Evolutionary conservation across 768 basidiomycete species (phyloP), one percentile per base, ranked within the genome.

Genomic region (Pleurotus salmoneostramineus): DNA sequence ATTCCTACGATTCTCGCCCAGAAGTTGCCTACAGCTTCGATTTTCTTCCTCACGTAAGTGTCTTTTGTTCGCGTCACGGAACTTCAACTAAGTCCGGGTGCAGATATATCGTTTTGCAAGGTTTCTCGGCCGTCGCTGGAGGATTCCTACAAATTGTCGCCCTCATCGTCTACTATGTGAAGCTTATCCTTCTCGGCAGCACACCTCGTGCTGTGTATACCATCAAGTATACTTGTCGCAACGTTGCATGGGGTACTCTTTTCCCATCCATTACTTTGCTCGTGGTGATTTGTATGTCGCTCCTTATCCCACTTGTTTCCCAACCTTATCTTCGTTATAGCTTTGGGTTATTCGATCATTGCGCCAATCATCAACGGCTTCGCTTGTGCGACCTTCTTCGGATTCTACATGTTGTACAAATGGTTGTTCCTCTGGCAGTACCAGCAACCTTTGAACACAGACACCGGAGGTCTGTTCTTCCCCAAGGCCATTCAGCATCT

Each of bases 401-500:
- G 88, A 45, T 91, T 93, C 72, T 95, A 89, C 71, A 74, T 85
- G 59, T 72, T 93, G 36, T 93, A 91, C 81, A 93, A 91, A 71
- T 94, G 93, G 64, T 82, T 92, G 33, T 94, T 91, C 81, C 76
- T 91, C 55, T 94, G 84, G 77, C 85, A 83, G 60, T 83, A 84
- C 64, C 85, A 91, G 56, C 88, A 93, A 68, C 82, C 87, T 3
- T 68, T 79, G 0, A 72, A 79, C 3, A 75, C 75, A 50, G 95
- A 97, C 56, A 96, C 94, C 0, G 96, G 96, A 37, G 97, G 97
- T 0, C 68, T 92, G 50, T 98, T 97, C 79, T 98, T 94, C 80
- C 95, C 95, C 21, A 91, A 88, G 71, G 96, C 97, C 4, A 83
- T 98, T 31, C 86, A 91, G 50, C 97, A 98, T 66, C 67, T 96